Conservation (phyloP, 768 basidiomycete species). For the Suillus fuscotomentosus region DNA sequence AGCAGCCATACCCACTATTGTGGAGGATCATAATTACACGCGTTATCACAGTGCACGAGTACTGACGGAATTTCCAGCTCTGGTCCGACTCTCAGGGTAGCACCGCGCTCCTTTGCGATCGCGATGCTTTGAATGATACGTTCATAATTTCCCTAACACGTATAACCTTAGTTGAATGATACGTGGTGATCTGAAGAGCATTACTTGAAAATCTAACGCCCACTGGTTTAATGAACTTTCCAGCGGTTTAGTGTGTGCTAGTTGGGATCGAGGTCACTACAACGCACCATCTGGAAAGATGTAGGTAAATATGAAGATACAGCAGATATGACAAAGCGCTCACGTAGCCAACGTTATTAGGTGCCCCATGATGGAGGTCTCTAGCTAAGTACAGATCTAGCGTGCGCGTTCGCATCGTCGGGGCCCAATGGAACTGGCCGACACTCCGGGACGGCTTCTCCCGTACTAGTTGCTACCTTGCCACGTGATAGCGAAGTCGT, state of each 20-base stretch:
- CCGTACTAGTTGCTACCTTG: too few relatives aligned
- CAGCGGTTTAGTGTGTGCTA: neutral
- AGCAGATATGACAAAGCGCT: slow-evolving; percentile 22
- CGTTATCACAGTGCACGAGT: neutral
- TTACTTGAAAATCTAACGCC: slow-evolving; percentile 92
- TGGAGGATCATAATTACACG: slow-evolving; percentile 1
- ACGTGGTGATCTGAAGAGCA: slow-evolving; percentile 10
- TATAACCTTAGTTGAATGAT: neutral
- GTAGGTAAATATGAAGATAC: slow-evolving; percentile 2
- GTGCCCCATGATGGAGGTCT: slow-evolving; percentile 60
- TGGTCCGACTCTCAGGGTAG: slow-evolving; percentile 90
- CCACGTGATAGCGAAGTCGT: neutral
- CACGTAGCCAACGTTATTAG: slow-evolving; percentile 89
- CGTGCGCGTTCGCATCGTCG: neutral
- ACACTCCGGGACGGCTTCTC: neutral
- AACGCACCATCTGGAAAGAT: slow-evolving; percentile 22
- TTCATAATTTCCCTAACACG: slow-evolving; percentile 81
- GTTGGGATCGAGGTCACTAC: neutral
- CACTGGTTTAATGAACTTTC: slow-evolving; percentile 92
- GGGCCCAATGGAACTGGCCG: neutral
- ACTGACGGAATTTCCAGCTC: slow-evolving; percentile 94
- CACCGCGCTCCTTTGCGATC: slow-evolving; percentile 86
- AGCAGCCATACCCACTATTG: slow-evolving; percentile 89
- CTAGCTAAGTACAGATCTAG: too few relatives aligned
- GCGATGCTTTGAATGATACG: slow-evolving; percentile 86